Conservation (phyloP, 176 grass and related monocot genomes). For the Otatea glauca region DNA sequence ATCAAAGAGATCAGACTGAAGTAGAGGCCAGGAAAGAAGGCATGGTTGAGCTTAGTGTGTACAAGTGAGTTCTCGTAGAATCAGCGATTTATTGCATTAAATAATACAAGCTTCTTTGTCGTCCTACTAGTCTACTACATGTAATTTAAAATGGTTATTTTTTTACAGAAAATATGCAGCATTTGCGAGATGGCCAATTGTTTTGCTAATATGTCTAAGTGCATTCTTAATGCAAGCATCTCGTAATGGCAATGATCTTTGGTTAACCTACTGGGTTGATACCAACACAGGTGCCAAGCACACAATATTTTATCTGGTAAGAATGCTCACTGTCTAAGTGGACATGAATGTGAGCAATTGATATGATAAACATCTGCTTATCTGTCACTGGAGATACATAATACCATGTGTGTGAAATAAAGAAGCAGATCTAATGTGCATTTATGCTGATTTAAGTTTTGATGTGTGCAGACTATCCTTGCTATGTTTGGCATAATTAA, state of each 20-base stretch:
- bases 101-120: conserved; percentile 20
- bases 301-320: conserved; percentile 93
- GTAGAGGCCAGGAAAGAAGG: conserved; percentile 85
- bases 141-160: conserved; percentile 2
- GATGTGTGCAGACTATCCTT: conserved; percentile 67
- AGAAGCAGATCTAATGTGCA: conserved; percentile 21
- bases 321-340: conserved; percentile 12
- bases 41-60: conserved; percentile 75
- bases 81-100: not conserved
- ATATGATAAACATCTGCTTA: not conserved
- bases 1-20: conserved; percentile 50
- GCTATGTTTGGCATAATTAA: conserved; percentile 84
- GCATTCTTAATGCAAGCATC: conserved; percentile 92
- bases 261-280: conserved; percentile 97
- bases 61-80: conserved; percentile 69
- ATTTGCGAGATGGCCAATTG: conserved; percentile 65
- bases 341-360: conserved; percentile 25
- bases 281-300: conserved; percentile 49
- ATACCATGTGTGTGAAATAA: not conserved
- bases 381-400: not conserved
- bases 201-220: conserved; percentile 71
- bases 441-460: conserved; percentile 38
- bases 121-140: not conserved
- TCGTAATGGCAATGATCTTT: conserved; percentile 97
- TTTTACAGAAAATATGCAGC: conserved; percentile 78